Conservation (phyloP, 2,329 filamentous ascomycete species). For the Fusarium pininemorale region DNA sequence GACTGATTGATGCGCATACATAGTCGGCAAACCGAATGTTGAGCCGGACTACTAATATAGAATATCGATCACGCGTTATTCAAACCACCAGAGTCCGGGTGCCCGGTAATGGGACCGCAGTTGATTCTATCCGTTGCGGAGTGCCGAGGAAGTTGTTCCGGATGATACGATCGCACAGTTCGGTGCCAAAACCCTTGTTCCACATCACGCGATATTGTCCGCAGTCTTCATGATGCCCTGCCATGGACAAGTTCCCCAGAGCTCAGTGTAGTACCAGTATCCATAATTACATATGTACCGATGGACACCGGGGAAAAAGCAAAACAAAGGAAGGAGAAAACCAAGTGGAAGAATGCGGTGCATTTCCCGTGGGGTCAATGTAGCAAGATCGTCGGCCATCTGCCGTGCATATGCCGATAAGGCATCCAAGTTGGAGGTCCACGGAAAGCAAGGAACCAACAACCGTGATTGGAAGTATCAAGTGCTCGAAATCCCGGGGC, state of each 20-base stretch:
- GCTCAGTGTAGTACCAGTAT: background rate
- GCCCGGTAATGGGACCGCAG: background rate
- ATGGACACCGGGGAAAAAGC: constrained; percentile 5
- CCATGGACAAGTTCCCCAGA: constrained; percentile 20
- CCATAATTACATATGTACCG: background rate
- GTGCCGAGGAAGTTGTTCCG: constrained; percentile 30
- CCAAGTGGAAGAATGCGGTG: background rate
- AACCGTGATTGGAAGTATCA: constrained; percentile 36
- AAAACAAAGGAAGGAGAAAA: constrained; percentile 11
- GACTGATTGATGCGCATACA: background rate
- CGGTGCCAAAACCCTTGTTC: constrained; percentile 6
- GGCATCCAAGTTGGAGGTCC: constrained; percentile 29
- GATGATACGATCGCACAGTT: constrained; percentile 34
- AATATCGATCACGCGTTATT: constrained; percentile 34
- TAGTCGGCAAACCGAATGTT: constrained; percentile 4
- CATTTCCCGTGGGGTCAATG: constrained; percentile 29
- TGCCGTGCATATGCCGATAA: constrained; percentile 45
- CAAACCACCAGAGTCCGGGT: constrained; percentile 2
- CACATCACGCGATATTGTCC: constrained; percentile 34
- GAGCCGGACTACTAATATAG: constrained; percentile 3
- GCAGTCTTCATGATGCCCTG: background rate
- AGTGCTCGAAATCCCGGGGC: constrained; percentile 17
- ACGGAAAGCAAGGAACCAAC: constrained; percentile 14
- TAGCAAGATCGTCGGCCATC: constrained; percentile 43
- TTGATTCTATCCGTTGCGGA: constrained; percentile 15